Evolutionary conservation across 1,284 basidiomycete genomes (phyloP).

Genomic region (Puccinia polysora): DNA sequence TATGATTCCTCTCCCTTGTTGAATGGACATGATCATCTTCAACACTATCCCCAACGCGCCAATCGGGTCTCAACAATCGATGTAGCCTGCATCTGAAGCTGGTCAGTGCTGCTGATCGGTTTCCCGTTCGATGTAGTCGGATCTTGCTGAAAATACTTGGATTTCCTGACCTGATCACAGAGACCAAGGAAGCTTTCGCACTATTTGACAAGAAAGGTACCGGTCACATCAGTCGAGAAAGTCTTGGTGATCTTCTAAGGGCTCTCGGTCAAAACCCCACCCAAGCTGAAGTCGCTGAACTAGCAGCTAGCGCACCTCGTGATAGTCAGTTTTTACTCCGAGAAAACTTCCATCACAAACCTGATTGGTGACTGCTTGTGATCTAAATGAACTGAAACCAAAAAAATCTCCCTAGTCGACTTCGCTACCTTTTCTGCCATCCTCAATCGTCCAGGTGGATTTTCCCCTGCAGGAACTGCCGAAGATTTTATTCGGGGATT

Average conservation of each 20-base stretch:
- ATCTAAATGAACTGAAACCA: background rate
- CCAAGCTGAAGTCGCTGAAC: conserved; percentile 85
- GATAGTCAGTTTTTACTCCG: conserved; percentile 61
- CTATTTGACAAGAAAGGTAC: conserved; percentile 96
- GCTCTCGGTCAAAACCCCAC: conserved; percentile 97
- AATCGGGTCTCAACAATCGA: too few species aligned
- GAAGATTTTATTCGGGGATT: conserved; percentile 99
- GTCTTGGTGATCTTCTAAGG: conserved; percentile 87
- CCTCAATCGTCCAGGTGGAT: conserved; percentile 89
- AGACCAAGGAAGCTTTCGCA: conserved; percentile 94
- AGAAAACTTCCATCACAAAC: background rate
- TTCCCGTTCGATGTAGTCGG: background rate
- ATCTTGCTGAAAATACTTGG: background rate
- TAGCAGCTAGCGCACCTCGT: conserved; percentile 67
- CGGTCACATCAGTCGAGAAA: conserved; percentile 78
- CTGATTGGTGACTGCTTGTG: too few species aligned
- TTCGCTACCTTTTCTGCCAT: conserved; percentile 70
- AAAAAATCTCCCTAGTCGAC: conserved; percentile 46
- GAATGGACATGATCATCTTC: too few species aligned
- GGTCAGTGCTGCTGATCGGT: background rate
- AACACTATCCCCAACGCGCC: too few species aligned
- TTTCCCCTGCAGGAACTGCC: conserved; percentile 92
- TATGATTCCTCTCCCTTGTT: too few species aligned
- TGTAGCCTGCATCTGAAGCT: conserved; percentile 39
- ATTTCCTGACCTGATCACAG: conserved; percentile 55